Conservation (phyloP, 306 rosid species). For the Citrullus amarus region DNA sequence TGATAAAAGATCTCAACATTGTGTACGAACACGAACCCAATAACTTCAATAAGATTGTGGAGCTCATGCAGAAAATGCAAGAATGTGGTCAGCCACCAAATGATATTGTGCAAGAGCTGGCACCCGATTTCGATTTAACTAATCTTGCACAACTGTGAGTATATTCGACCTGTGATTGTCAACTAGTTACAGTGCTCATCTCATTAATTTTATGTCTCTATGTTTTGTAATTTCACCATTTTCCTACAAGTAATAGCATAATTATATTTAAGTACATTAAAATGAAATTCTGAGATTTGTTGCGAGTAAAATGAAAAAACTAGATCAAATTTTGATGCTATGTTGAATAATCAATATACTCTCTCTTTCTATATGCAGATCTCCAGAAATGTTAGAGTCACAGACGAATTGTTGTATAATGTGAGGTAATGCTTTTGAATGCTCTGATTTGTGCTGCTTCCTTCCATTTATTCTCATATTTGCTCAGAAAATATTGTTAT, state of each 20-base stretch:
- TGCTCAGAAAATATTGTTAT: not conserved
- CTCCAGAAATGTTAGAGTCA: conserved; percentile 68
- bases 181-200: not conserved
- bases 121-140: conserved; percentile 73
- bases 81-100: conserved; percentile 96
- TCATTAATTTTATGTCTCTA: not conserved
- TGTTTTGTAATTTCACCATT: not conserved
- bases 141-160: conserved; percentile 85
- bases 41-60: conserved; percentile 69
- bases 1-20: conserved; percentile 58
- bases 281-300: not conserved
- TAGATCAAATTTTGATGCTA: not conserved
- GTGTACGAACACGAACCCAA: conserved; percentile 66
- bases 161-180: not conserved
- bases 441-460: not conserved
- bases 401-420: conserved; percentile 68
- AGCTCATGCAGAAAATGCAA: conserved; percentile 98
- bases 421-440: conserved; percentile 30
- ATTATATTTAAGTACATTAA: not conserved
- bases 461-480: conserved; percentile 1
- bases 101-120: conserved; percentile 74
- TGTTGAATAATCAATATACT: not conserved
- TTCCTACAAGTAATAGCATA: not conserved
- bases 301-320: not conserved
- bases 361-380: conserved; percentile 35